Conservation (phyloP, 768 basidiomycete species). For the Scleroderma bovista region DNA sequence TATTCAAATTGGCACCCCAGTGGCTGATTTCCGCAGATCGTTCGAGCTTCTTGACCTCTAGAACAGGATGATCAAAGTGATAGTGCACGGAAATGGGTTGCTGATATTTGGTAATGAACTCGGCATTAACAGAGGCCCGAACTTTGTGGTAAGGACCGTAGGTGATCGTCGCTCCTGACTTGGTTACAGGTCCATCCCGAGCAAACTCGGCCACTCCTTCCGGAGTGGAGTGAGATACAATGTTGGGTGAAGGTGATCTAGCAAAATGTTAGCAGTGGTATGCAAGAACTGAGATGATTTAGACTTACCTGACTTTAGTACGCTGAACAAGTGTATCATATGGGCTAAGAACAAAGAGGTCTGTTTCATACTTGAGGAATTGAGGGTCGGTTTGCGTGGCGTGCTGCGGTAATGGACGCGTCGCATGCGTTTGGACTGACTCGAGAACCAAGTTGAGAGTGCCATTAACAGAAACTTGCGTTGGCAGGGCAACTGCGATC, state of each 20-base stretch:
- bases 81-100: conserved; percentile 73
- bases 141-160: conserved; percentile 86
- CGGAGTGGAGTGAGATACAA: conserved; percentile 70
- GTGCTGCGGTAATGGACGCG: conserved; percentile 66
- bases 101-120: conserved; percentile 58
- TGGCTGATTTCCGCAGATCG: conserved; percentile 90
- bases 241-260: conserved; percentile 66
- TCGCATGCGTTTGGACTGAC: conserved; percentile 72
- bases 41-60: conserved; percentile 67
- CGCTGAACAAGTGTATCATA: conserved; percentile 79
- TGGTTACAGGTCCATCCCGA: conserved; percentile 54
- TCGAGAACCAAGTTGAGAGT: conserved; percentile 76
- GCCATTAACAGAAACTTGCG: conserved; percentile 49
- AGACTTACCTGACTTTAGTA: conserved; percentile 76
- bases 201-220: conserved; percentile 54
- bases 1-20: conserved; percentile 94
- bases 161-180: conserved; percentile 75
- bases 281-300: neutral
- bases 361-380: conserved; percentile 68
- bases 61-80: conserved; percentile 72
- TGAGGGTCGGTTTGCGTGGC: conserved; percentile 76
- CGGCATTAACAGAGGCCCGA: conserved; percentile 50
- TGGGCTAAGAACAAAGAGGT: conserved; percentile 79
- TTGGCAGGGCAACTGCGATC: conserved; percentile 61
- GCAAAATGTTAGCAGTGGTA: conserved; percentile 2